These are phyloP conservation scores for Eucalyptus fibrosa DNA, from an alignment of 345 rosid species.

Conservation along the genomic window DNA sequence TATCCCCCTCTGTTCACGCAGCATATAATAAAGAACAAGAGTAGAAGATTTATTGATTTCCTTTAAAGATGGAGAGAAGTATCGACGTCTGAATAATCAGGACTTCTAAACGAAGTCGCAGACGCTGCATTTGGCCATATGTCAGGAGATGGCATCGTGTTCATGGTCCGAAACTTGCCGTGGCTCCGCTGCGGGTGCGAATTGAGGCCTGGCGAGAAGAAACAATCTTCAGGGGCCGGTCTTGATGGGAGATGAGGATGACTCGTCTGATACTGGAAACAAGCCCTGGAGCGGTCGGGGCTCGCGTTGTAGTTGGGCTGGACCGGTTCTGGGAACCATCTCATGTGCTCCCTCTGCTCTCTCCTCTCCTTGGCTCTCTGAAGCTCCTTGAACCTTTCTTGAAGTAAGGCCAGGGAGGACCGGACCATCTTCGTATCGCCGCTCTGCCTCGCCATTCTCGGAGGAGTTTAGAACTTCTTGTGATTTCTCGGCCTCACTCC, in stretches of 20 bases:
- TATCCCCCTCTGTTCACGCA: background rate
- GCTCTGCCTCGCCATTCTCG: constrained; percentile 23
- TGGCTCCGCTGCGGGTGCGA: constrained; percentile 3
- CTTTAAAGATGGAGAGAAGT: constrained; percentile 56
- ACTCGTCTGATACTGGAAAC: background rate
- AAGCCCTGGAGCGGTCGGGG: background rate
- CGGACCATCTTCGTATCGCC: constrained; percentile 12
- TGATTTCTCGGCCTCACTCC: background rate
- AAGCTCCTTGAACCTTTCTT: constrained; percentile 50
- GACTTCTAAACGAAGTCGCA: constrained; percentile 2
- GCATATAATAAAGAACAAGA: background rate
- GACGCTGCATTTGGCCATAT: constrained; percentile 1
- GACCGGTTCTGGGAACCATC: constrained; percentile 15
- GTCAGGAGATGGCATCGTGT: background rate
- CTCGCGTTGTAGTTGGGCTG: background rate
- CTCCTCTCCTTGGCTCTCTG: constrained; percentile 51
- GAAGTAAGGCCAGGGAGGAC: constrained; percentile 65
- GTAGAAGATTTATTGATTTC: background rate
- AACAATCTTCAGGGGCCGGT: constrained; percentile 5
- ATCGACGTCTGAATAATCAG: constrained; percentile 44
- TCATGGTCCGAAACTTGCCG: background rate
- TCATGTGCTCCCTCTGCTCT: constrained; percentile 40
- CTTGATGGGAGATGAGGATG: background rate
- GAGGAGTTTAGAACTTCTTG: background rate
- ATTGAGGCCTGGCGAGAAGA: constrained; percentile 35